A percentile compares a stretch with the other conserved stretches of the same genome.
Conservation (phyloP, 805 yeast species). For the Diddensiella santjacobensis region DNA sequence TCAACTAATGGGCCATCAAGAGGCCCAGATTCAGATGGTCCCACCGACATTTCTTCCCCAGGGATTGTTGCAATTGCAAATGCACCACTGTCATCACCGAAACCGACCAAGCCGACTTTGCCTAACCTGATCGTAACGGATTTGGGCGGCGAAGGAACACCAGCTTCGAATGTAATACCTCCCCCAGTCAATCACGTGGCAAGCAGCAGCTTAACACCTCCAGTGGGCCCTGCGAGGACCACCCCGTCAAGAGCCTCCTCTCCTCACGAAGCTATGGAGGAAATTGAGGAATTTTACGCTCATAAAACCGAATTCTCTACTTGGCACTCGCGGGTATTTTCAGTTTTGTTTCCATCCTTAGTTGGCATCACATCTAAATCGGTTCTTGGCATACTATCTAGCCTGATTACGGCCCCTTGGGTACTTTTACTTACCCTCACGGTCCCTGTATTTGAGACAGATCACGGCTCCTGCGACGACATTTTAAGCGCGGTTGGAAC, state of each 20-base stretch:
- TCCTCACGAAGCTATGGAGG: not conserved
- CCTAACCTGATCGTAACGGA: not conserved
- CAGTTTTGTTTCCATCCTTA: slow-evolving; percentile 32
- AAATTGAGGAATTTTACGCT: not conserved
- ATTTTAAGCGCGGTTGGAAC: not conserved
- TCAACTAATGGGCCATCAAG: not conserved
- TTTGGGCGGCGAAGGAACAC: not conserved
- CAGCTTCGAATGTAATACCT: not conserved
- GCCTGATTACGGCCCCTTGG: slow-evolving; percentile 31
- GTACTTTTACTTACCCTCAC: slow-evolving; percentile 31
- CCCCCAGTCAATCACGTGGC: not conserved
- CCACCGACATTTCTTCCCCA: not conserved
- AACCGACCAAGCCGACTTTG: not conserved
- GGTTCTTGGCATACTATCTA: slow-evolving; percentile 23
- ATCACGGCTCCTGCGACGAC: not conserved
- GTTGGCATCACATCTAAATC: slow-evolving; percentile 26
- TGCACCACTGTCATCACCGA: not conserved
- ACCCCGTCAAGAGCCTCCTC: not conserved
- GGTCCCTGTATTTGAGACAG: slow-evolving; percentile 32
- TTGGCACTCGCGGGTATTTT: slow-evolving; percentile 7
- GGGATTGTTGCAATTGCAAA: not conserved
- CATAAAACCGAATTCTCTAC: not conserved
- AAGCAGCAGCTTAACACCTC: not conserved
- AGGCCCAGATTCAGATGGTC: not conserved
- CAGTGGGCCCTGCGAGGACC: not conserved